These are phyloP conservation scores for Allantophomopsis cytisporea DNA, from an alignment of 2,329 filamentous ascomycete species.

Conservation along the genomic window DNA sequence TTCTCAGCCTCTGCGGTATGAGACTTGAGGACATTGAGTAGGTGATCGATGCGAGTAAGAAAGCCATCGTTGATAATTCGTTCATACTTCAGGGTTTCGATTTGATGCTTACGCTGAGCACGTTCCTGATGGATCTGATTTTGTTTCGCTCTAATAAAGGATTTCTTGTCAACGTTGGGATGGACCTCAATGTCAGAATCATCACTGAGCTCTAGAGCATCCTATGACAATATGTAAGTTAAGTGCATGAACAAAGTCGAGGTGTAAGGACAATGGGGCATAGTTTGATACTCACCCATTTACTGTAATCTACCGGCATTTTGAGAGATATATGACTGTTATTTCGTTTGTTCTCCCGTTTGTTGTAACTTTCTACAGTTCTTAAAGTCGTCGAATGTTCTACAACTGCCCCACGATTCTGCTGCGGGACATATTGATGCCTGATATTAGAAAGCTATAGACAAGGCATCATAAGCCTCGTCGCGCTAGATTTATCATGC, in stretches of 20 bases:
- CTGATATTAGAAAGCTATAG: no score
- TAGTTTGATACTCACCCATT: constrained; percentile 27
- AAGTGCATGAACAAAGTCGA: constrained; percentile 12
- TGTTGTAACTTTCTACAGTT: neutral
- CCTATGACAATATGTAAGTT: constrained; percentile 30
- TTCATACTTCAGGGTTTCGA: constrained; percentile 86
- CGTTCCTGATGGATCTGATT: constrained; percentile 91
- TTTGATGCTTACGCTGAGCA: constrained; percentile 72
- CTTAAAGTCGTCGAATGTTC: constrained; percentile 10
- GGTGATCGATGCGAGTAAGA: constrained; percentile 65
- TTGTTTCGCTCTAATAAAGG: constrained; percentile 97
- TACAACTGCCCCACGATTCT: constrained; percentile 7
- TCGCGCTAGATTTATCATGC: no score
- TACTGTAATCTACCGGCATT: constrained; percentile 51
- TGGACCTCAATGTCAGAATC: constrained; percentile 98
- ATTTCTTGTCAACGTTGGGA: constrained; percentile 96
- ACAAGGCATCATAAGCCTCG: no score
- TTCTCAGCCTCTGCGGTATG: constrained; percentile 56
- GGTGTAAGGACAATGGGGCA: neutral
- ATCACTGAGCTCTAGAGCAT: constrained; percentile 91
- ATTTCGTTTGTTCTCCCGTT: no score
- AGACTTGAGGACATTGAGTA: constrained; percentile 61
- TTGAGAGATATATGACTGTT: constrained; percentile 3
- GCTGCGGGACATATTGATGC: neutral
- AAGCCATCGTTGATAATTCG: constrained; percentile 86